Base-by-base conservation (phyloP, 148 eudicot genomes). In the Salicornia ramosissima region DNA sequence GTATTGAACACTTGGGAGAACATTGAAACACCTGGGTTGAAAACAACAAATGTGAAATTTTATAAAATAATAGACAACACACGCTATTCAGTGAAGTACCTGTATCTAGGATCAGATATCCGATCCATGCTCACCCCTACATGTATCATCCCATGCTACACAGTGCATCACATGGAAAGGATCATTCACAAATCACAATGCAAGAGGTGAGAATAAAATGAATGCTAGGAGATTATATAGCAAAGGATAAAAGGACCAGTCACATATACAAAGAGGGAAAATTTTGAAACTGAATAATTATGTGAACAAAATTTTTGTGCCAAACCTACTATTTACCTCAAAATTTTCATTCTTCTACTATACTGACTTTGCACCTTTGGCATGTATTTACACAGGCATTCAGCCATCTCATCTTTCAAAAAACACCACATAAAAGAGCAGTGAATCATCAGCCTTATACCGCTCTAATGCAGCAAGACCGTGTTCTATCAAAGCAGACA, bases 241-340 rank as follows among this genome's bases (percentile, higher is more conserved):
- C 33, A 14, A 26, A 43, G 10, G 42, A 3, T 46, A 34, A 34
- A 13, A 65, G 14, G 55, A 14, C 13, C 1, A 42, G 6, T 65
- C 40, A 47, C 42, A 65, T 65, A 65, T 46, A 49, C 69, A 65
- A 18, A 28, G 54, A 26, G 24, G 25, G 26, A 56, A 56, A 34
- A 21, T 34, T 33, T 39, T 9, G 7, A 30, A 63, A 53, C 47
- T 26, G 34, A 34, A 11, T 34, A 22, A 55, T n/a, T 40, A 26
- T 36, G 53, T 63, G 22, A 22, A 36, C 22, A 29, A 47, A 71
- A 13, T 36, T 29, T 56, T 40, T 30, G 33, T 64, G 52, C 13
- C 10, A 57, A 47, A 8, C 42, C 30, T 72, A 60, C 26, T 40
- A 58, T 71, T 11, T 72, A 72, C 77, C 77, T 78, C 64, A 63